Evolutionary conservation across 2,329 filamentous ascomycete species (phyloP).

Genomic region (Paraphoma chrysanthemicola): DNA sequence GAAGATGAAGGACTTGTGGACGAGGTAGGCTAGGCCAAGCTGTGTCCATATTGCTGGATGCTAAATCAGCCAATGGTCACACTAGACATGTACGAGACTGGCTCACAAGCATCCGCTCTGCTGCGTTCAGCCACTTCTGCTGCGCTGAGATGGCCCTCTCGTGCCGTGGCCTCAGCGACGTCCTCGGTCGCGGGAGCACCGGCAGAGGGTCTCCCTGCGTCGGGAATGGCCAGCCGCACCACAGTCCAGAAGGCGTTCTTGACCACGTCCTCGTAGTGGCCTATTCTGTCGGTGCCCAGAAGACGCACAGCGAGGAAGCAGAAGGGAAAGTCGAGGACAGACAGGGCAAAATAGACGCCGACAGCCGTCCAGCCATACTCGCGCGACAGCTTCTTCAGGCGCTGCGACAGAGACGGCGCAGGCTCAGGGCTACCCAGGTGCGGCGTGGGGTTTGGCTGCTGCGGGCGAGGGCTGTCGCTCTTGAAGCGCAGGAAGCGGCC

Average conservation of each 20-base stretch:
- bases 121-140: constrained; percentile 69
- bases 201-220: constrained; percentile 58
- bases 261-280: constrained; percentile 73
- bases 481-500: constrained; percentile 48
- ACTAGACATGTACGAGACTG: background rate
- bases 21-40: constrained; percentile 89
- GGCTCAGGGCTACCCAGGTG: constrained; percentile 50
- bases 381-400: constrained; percentile 81
- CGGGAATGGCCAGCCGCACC: constrained; percentile 67
- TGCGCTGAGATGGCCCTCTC: constrained; percentile 51
- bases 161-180: constrained; percentile 32
- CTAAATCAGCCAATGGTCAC: constrained; percentile 14
- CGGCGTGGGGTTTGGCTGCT: constrained; percentile 47
- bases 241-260: constrained; percentile 65
- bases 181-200: constrained; percentile 53
- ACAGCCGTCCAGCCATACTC: constrained; percentile 95
- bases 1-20: constrained; percentile 98
- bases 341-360: constrained; percentile 86
- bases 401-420: constrained; percentile 67
- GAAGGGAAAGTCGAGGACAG: constrained; percentile 89
- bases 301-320: constrained; percentile 88
- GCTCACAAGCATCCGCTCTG: constrained; percentile 74
- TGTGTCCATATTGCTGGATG: constrained; percentile 76
- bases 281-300: constrained; percentile 86
- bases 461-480: constrained; percentile 36